Conservation (phyloP, 768 basidiomycete genomes). For the Mycena floridula region DNA sequence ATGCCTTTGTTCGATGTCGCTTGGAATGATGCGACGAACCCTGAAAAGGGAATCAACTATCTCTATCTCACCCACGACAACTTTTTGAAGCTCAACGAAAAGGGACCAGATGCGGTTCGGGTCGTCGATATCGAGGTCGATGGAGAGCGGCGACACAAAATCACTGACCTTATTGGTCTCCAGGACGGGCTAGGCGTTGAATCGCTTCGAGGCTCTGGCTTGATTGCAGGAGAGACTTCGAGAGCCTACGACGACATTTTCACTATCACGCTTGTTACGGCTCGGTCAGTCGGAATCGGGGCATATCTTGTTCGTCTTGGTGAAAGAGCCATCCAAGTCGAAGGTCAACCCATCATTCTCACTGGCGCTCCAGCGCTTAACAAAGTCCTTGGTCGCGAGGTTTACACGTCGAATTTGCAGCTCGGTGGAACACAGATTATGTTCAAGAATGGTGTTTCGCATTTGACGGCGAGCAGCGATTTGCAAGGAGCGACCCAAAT, state of each 20-base stretch:
- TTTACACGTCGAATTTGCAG: conserved; percentile 97
- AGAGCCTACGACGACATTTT: conserved; percentile 99
- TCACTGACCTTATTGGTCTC: conserved; percentile 95
- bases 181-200: conserved; percentile 98
- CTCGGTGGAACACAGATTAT: conserved; percentile 99
- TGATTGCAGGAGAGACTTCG: conserved; percentile 98
- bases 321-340: conserved; percentile 96
- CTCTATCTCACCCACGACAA: conserved; percentile 94
- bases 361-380: conserved; percentile 96
- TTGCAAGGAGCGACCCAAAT: conserved; percentile 94
- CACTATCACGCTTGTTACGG: conserved; percentile 97
- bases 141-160: conserved; percentile 87
- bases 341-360: conserved; percentile 98
- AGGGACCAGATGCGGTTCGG: conserved; percentile 70
- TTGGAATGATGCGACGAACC: conserved; percentile 76
- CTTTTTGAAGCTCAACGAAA: conserved; percentile 83
- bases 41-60: conserved; percentile 95
- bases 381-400: conserved; percentile 98
- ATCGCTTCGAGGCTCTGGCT: conserved; percentile 90
- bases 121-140: conserved; percentile 80
- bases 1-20: conserved; percentile 84
- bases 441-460: conserved; percentile 99
- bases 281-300: conserved; percentile 97
- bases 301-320: conserved; percentile 98
- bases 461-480: conserved; percentile 91